phyloP scores from a whole-genome alignment of 2,329 filamentous ascomycete genomes.

The Fusarium euwallaceae region DNA sequence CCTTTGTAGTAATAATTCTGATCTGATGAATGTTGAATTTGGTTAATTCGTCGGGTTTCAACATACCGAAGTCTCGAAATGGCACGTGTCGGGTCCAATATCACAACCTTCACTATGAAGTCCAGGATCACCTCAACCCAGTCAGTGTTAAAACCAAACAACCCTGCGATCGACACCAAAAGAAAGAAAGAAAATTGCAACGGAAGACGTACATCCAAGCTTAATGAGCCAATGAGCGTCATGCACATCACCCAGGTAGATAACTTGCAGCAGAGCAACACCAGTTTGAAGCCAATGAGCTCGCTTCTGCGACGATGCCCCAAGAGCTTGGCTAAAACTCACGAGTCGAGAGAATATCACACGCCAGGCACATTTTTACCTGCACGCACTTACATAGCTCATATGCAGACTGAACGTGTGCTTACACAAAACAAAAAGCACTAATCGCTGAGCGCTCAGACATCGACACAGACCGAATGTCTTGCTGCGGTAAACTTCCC shows the following conservation, averaged over 20 bases:
- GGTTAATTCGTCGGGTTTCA: too few species aligned
- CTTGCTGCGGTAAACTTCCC: background rate
- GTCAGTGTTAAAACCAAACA: background rate
- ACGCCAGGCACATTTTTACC: too few species aligned
- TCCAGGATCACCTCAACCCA: background rate
- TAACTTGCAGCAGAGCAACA: background rate
- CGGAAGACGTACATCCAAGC: background rate
- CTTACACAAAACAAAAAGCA: background rate
- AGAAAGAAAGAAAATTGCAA: background rate
- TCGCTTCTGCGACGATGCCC: background rate
- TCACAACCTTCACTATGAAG: background rate
- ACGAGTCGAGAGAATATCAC: background rate
- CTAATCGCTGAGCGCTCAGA: background rate
- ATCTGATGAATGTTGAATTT: too few species aligned
- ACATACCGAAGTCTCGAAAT: background rate
- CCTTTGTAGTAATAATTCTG: background rate
- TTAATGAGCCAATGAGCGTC: background rate
- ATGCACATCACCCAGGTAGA: background rate
- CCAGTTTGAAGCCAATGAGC: background rate
- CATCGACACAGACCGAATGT: background rate
- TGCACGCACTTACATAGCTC: background rate
- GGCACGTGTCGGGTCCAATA: background rate
- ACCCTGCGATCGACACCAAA: background rate
- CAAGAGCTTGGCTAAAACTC: background rate
- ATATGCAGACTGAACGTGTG: background rate